Percentiles rank a stretch among this genome's conserved stretches.
phyloP scores from a whole-genome alignment of 805 yeast species.

The Saturnispora kantuleensis region DNA sequence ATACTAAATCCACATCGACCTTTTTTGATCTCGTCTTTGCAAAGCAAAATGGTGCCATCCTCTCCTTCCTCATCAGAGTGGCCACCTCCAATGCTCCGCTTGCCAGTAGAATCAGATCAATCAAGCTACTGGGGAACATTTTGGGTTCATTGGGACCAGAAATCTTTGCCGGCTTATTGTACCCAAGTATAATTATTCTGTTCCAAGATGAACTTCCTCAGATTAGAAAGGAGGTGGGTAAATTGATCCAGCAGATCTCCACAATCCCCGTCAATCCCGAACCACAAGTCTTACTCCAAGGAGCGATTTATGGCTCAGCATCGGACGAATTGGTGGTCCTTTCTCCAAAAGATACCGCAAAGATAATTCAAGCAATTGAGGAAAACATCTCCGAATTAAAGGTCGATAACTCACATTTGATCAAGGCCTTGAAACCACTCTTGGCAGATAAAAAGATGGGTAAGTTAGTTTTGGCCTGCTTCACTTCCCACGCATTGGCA shows the following conservation, averaged over 20 bases:
- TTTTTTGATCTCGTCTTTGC: constrained; percentile 17
- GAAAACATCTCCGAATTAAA: constrained; percentile 33
- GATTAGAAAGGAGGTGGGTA: constrained; percentile 38
- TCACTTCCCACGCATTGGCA: constrained; percentile 56
- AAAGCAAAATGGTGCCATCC: constrained; percentile 19
- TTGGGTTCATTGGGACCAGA: constrained; percentile 28
- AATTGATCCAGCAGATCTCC: constrained; percentile 29
- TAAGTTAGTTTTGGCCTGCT: constrained; percentile 48
- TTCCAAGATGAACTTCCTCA: constrained; percentile 40
- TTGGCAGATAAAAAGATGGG: constrained; percentile 47
- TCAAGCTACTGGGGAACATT: constrained; percentile 31
- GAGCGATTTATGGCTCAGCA: constrained; percentile 46
- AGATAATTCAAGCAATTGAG: constrained; percentile 32
- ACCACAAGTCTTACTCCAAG: constrained; percentile 37
- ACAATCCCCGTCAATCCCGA: constrained; percentile 21
- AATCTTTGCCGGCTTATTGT: constrained; percentile 37
- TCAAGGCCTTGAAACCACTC: constrained; percentile 25
- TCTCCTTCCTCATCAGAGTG: constrained; percentile 53
- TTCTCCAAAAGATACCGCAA: constrained; percentile 53
- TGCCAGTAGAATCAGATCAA: constrained; percentile 41
- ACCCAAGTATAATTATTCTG: constrained; percentile 50
- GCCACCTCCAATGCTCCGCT: constrained; percentile 51
- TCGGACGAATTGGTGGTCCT: constrained; percentile 44
- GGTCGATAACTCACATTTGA: constrained; percentile 41
- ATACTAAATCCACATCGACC: constrained; percentile 8